phyloP scores from a whole-genome alignment of 2,329 filamentous ascomycete genomes.

The Teratosphaeria viscida region DNA sequence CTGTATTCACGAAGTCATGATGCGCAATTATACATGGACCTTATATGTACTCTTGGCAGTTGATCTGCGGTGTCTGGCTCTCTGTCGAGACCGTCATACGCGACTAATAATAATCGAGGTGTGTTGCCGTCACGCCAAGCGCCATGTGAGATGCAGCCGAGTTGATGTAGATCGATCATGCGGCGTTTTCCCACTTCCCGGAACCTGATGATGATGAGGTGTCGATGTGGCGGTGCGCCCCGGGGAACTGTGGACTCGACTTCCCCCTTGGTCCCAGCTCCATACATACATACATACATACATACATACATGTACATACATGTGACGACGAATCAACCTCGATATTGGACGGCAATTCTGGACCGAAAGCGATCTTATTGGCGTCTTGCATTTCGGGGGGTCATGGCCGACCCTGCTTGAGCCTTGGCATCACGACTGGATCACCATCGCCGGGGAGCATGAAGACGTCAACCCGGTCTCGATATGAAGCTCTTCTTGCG shows the following conservation, averaged over 20 bases:
- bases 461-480: background rate
- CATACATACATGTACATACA: too few species aligned
- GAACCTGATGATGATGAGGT: background rate
- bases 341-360: background rate
- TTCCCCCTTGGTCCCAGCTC: background rate
- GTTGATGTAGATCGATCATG: too few species aligned
- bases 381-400: background rate
- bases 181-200: too few species aligned
- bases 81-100: too few species aligned
- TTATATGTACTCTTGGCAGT: too few species aligned
- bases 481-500: conserved; percentile 67
- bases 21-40: background rate
- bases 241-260: background rate
- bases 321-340: background rate
- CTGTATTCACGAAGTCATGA: background rate
- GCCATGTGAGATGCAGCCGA: too few species aligned
- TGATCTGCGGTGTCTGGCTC: too few species aligned
- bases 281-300: too few species aligned
- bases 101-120: too few species aligned
- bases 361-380: background rate
- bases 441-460: background rate
- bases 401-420: background rate
- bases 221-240: background rate
- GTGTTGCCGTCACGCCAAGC: too few species aligned
- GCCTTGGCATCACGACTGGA: background rate